These are phyloP conservation scores for Pseudotulostoma volvatum DNA, from an alignment of 495 filamentous ascomycete genomes.

Conservation along the genomic window DNA sequence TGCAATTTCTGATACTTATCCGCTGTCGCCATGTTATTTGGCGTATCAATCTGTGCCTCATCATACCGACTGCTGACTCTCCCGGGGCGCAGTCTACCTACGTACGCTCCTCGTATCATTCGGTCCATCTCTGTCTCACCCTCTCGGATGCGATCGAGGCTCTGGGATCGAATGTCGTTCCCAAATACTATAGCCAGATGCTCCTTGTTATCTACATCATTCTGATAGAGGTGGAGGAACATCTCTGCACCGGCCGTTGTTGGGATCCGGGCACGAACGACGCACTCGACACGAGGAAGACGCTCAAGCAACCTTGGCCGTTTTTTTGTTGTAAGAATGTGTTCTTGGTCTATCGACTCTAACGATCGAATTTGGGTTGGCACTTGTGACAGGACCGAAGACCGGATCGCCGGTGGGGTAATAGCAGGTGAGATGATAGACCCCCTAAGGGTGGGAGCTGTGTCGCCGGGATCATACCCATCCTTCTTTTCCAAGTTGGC, in stretches of 20 bases:
- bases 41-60: constrained; percentile 9
- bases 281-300: constrained; percentile 61
- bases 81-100: constrained; percentile 73
- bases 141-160: constrained; percentile 59
- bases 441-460: constrained; percentile 29
- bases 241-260: constrained; percentile 85
- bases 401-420: constrained; percentile 62
- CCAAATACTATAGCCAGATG: constrained; percentile 98
- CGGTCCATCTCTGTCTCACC: constrained; percentile 94
- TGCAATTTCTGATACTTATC: neutral
- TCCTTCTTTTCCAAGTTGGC: neutral
- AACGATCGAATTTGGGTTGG: constrained; percentile 19
- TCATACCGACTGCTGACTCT: constrained; percentile 51
- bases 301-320: constrained; percentile 49
- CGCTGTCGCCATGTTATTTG: neutral
- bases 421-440: constrained; percentile 58
- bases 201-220: constrained; percentile 85
- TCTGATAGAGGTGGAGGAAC: constrained; percentile 91
- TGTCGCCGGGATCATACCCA: neutral
- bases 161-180: constrained; percentile 58
- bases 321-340: constrained; percentile 32
- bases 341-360: constrained; percentile 3
- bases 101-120: constrained; percentile 88
- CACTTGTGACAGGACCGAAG: constrained; percentile 32
- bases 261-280: constrained; percentile 71